Base-by-base conservation (phyloP, 2,329 filamentous ascomycete genomes). In the Chrysoporthe deuterocubensis region DNA sequence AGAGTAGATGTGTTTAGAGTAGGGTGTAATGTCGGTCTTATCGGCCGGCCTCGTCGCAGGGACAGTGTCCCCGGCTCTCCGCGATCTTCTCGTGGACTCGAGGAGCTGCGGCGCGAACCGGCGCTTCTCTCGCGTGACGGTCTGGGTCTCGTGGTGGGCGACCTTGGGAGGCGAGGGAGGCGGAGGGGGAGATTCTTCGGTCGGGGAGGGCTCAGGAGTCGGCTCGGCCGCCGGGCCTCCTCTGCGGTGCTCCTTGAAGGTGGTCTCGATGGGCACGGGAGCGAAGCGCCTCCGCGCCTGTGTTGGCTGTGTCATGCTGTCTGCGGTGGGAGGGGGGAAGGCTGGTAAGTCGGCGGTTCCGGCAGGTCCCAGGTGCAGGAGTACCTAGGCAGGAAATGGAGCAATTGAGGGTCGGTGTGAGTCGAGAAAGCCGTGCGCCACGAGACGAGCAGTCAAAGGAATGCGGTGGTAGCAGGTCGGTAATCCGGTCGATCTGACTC, bases 51-150 rank as follows among this genome's bases (percentile, higher is more conserved):
- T 84, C 32, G 89, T 87, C 42, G 89, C 87, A 26, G 89, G 88
- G 6, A 84, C 84, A 0, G 84, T 78, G 73, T 93, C 90, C 26
- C 89, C 89, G 18, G 86, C 86, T 74, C 89, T 89, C 71, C 91
- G 88, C 44, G 89, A 89, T 64, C 93, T 85, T 73, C 89, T 88
- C 4, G 91, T 91, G 2, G 92, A 94, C 78, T 95, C 93, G 70
- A 97, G 90, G 66, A 97, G 82, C 74, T 95, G 90, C 14, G 93
- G 93, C 42, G 90, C 86, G 77, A 96, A 97, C 69, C 81, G 81
- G 71, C 84, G 82, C 73, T 79, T 80, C 50, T 76, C 75, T 61
- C 74, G 77, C 67, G 59, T 50, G 62, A 54, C 57, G 58, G 65
- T 68, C 70, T 62, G 69, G 61, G 64, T 68, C 65, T 64, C 63